Percentiles rank a stretch among this genome's conserved stretches.
Conservation (phyloP, 192 early-diverging fungal genomes). For the Podila verticillata region DNA sequence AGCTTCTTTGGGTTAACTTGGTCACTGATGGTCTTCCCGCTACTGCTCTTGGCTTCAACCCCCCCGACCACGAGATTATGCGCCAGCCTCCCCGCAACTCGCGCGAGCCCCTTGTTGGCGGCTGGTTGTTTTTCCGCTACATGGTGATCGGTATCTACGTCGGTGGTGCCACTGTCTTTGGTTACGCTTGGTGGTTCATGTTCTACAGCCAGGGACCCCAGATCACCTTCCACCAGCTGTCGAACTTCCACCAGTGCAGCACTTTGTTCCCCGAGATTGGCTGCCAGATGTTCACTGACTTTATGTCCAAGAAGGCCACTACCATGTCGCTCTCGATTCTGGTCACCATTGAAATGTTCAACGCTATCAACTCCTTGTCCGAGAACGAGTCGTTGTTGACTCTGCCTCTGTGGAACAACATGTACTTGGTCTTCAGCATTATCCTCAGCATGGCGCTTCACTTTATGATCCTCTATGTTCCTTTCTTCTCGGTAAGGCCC, state of each 20-base stretch:
- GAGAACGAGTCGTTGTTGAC: conserved; percentile 95
- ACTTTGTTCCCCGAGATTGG: conserved; percentile 91
- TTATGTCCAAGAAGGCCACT: conserved; percentile 85
- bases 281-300: conserved; percentile 89
- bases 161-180: conserved; percentile 93
- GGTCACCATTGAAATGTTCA: conserved; percentile 99
- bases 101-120: conserved; percentile 89
- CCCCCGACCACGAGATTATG: conserved; percentile 98
- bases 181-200: conserved; percentile 99
- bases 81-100: conserved; percentile 84
- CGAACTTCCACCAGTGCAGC: conserved; percentile 93
- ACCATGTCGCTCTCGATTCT: conserved; percentile 96
- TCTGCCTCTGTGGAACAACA: conserved; percentile 92
- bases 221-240: conserved; percentile 89
- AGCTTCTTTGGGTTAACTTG: conserved; percentile 98
- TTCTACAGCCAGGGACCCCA: conserved; percentile 90
- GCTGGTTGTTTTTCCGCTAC: conserved; percentile 97
- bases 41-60: conserved; percentile 98
- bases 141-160: conserved; percentile 93
- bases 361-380: conserved; percentile 96
- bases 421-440: conserved; percentile 87
- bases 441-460: conserved; percentile 92
- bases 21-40: conserved; percentile 98
- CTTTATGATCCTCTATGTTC: conserved; percentile 97
- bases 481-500: conserved; percentile 84